Evolutionary conservation across 768 basidiomycete genomes (phyloP), one percentile per base, ranked within the genome.

Genomic region (Panaeolus papilionaceus): DNA sequence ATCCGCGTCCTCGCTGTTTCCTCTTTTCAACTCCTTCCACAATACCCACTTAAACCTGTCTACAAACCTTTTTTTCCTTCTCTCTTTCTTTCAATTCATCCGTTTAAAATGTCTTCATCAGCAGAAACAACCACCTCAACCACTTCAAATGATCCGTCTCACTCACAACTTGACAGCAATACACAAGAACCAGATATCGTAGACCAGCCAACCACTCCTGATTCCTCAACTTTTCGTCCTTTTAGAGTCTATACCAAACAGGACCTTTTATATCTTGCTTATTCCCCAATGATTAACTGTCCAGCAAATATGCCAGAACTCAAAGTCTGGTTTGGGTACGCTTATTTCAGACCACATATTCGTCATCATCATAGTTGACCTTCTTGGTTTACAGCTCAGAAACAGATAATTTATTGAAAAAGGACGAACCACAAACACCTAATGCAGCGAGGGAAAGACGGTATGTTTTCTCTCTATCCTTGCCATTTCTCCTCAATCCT

Each of bases 251-350:
- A 95, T 79, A 84, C 89, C 74, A 88, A 92, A 62, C 74, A 82
- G 61, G 89, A 94, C 69, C 79, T 94, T 44, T 86, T 95, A 64
- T 77, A 79, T 65, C 85, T 95, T 23, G 84, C 87, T 70, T 86
- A 85, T 69, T 95, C 94, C n/a, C 90, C 92, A 26, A 80, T 95
- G 45, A 91, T 95, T 28, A 82, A 85, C 68, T 81, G 83, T 28
- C 94, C 94, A 6, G 75, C 81, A 63, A 87, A 87, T 70, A 94
- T 95, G 94, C 94, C 94, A 62, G 82, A 87, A 58, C 80, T 95
- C 63, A 94, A 90, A 80, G 88, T 91, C 58, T 95, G 94, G 94
- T 95, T 95, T 79, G 94, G 94, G 94, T 95, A 76, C 67, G 54
- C n/a, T 88, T 69, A n/a, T 44, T 66, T 67, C 26, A 44, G 64